phyloP scores from a whole-genome alignment of 371 early-diverging fungal species.

The Mycotypha africana region DNA sequence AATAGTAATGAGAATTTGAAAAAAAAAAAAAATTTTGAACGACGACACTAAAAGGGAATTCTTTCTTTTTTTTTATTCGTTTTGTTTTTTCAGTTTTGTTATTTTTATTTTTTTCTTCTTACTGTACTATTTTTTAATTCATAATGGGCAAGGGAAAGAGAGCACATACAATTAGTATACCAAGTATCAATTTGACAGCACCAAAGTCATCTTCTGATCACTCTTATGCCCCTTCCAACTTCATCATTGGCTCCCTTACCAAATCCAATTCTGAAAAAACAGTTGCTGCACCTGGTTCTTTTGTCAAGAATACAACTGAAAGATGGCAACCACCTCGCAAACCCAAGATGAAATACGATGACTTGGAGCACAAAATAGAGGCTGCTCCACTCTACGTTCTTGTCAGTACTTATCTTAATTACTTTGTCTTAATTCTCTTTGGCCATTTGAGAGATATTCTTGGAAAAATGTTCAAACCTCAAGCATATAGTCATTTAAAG shows the following conservation, averaged over 20 bases:
- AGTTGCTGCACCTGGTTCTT: too few species aligned
- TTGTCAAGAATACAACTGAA: constrained; percentile 5
- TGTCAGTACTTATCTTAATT: constrained; percentile 94
- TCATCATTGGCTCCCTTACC: constrained; percentile 12
- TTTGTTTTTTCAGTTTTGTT: background rate
- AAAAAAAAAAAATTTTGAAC: constrained; percentile 1
- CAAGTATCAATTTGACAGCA: constrained; percentile 20
- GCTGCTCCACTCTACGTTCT: constrained; percentile 68
- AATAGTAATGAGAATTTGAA: background rate
- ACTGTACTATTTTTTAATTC: background rate
- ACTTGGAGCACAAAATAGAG: constrained; percentile 40
- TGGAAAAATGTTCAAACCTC: constrained; percentile 72
- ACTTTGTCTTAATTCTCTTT: constrained; percentile 89
- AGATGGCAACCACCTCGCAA: constrained; percentile 25
- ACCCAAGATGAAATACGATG: constrained; percentile 30
- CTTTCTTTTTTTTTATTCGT: background rate
- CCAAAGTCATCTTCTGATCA: constrained; percentile 21
- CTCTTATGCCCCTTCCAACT: constrained; percentile 14
- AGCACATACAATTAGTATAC: constrained; percentile 25
- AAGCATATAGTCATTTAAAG: constrained; percentile 67
- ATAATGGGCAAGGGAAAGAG: constrained; percentile 32
- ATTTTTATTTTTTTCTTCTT: background rate
- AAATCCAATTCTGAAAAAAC: constrained; percentile 16
- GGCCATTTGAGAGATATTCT: constrained; percentile 91
- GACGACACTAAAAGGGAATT: background rate